Base-by-base conservation (phyloP, 768 basidiomycete species). In the Phylloporus scabripes region DNA sequence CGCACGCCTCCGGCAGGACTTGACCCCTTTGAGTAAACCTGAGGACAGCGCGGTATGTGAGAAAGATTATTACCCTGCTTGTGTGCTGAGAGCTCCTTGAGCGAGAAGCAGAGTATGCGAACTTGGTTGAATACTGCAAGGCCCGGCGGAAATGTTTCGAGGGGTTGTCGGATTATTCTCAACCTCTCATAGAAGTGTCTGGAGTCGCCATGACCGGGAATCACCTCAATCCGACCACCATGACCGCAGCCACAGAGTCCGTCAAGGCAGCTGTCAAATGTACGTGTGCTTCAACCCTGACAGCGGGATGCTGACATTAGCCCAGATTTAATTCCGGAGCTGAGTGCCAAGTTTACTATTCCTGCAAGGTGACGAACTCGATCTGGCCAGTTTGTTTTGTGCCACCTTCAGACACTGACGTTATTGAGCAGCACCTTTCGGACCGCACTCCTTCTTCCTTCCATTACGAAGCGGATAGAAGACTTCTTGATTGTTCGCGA, bases 321-420 rank as follows among this genome's bases (percentile, higher is more conserved):
- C 47, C 8, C 60, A 92, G 89, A 86, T 63, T 72, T 92, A 34
- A 88, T 92, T 57, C 90, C 90, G n/a, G 90, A 92, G 63, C 70
- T 91, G 14, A 87, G 83, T 60, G 76, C 75, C 37, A 85, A 80
- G 59, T 82, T 78, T 60, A 83, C 82, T 9, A 71, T 90, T 51
- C 81, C 87, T 31, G 84, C 84, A 21, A 87, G 82, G 89, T 85
- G 54, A 55, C 63, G 34, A 56, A 64, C 55, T 58, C 51, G 52
- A 61, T 44, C 23, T 50, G 60, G 40, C 18, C 50, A 51, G 8
- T 28, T 9, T 28, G 33, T 8, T 48, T 54, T 23, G 36, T 31
- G 44, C 54, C 56, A 45, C 60, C 57, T 53, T 54, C 52, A 54
- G 42, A 29, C 28, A 50, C 53, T 62, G 57, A 65, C 57, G 38